These are phyloP conservation scores for Candida vaughaniae DNA, from an alignment of 805 yeast species.

Conservation along the genomic window DNA sequence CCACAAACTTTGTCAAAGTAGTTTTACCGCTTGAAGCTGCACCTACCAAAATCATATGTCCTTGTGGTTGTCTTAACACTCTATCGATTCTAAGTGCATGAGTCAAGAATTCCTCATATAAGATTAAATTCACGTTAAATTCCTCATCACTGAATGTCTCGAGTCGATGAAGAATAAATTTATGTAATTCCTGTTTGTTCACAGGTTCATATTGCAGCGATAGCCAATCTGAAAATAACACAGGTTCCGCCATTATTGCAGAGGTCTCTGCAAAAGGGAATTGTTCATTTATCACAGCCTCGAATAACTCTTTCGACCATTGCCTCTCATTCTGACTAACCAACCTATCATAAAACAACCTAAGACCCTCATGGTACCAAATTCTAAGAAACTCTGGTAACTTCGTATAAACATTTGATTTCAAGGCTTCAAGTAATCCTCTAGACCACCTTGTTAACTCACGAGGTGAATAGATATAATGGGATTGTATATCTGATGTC, in stretches of 20 bases:
- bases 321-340: conserved; percentile 43
- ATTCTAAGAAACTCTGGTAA: conserved; percentile 53
- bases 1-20: conserved; percentile 73
- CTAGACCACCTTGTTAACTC: conserved; percentile 86
- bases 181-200: conserved; percentile 41
- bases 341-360: conserved; percentile 77
- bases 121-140: conserved; percentile 53
- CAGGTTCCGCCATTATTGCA: conserved; percentile 44
- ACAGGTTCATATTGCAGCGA: conserved; percentile 62
- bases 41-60: conserved; percentile 85
- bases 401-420: conserved; percentile 30
- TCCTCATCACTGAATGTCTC: conserved; percentile 78
- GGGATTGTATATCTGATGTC: conserved; percentile 40
- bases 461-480: conserved; percentile 83
- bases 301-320: conserved; percentile 46
- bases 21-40: conserved; percentile 81
- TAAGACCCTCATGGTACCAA: conserved; percentile 78
- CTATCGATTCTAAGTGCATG: conserved; percentile 79
- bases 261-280: conserved; percentile 50
- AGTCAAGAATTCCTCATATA: conserved; percentile 70
- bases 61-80: conserved; percentile 80
- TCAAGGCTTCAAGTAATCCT: conserved; percentile 61
- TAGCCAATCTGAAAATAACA: conserved; percentile 75
- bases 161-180: conserved; percentile 63
- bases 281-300: conserved; percentile 25